Evolutionary conservation across 2,329 filamentous ascomycete genomes (phyloP).

Genomic region (Penicillium sp.): DNA sequence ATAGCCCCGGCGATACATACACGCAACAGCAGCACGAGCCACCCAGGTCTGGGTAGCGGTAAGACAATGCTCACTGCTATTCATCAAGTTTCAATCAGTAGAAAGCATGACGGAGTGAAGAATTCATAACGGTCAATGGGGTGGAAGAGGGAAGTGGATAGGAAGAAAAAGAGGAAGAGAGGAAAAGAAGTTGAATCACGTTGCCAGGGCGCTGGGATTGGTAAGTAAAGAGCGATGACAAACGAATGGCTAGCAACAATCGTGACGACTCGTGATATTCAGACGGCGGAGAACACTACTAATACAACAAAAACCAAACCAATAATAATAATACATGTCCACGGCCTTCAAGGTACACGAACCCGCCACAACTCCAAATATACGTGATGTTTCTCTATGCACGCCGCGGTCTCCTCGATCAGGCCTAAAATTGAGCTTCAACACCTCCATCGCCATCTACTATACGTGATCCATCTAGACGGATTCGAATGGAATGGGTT

Average conservation of each 20-base stretch:
- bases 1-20: constrained; percentile 6
- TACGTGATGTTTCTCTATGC: background rate
- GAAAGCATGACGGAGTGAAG: background rate
- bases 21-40: constrained; percentile 10
- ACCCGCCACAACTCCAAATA: background rate
- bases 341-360: background rate
- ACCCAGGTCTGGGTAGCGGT: background rate
- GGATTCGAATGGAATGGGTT: background rate
- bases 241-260: background rate
- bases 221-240: background rate
- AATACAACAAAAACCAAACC: background rate
- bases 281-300: background rate
- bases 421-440: background rate
- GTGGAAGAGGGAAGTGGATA: background rate
- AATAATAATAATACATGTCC: constrained; percentile 5
- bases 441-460: constrained; percentile 19
- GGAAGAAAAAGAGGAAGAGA: background rate
- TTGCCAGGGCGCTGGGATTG: background rate
- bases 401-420: background rate
- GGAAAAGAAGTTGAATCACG: background rate
- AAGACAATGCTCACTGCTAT: background rate
- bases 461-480: constrained; percentile 23
- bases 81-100: background rate
- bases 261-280: background rate
- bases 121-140: background rate